These are phyloP conservation scores for Diospyros kaki DNA, from an alignment of 148 eudicot species.

Conservation along the genomic window DNA sequence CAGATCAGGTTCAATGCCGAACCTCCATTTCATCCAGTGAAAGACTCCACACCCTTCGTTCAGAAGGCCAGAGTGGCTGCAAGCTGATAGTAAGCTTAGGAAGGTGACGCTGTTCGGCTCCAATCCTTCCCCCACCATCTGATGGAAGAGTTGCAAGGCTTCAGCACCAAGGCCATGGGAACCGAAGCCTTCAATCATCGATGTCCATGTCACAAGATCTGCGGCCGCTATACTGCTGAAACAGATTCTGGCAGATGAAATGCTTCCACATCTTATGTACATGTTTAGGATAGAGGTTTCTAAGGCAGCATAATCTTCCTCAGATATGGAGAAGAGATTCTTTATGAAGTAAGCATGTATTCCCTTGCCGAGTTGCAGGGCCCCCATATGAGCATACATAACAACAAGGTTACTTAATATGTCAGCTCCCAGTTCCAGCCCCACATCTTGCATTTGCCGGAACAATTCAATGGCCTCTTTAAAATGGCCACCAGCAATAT, in stretches of 20 bases:
- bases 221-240: constrained; percentile 25
- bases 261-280: constrained; percentile 27
- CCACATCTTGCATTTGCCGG: constrained; percentile 21
- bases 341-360: constrained; percentile 41
- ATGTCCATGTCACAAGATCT: constrained; percentile 49
- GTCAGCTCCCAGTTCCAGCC: constrained; percentile 20
- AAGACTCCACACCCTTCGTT: constrained; percentile 40
- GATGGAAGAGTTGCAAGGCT: constrained; percentile 32
- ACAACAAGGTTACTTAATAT: constrained; percentile 31
- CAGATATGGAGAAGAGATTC: constrained; percentile 11
- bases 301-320: constrained; percentile 16
- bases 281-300: constrained; percentile 33
- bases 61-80: constrained; percentile 52
- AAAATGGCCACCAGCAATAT: constrained; percentile 30
- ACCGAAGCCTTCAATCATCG: constrained; percentile 56
- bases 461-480: constrained; percentile 29
- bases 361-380: constrained; percentile 44
- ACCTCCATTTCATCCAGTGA: constrained; percentile 36
- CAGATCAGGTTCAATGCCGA: constrained; percentile 32
- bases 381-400: constrained; percentile 37
- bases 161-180: constrained; percentile 41
- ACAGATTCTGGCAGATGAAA: constrained; percentile 23
- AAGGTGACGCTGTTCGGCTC: constrained; percentile 47
- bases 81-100: constrained; percentile 44
- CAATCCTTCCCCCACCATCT: constrained; percentile 40